A percentile compares a stretch with the other conserved stretches of the same genome.
Conservation (phyloP, 176 grass and related monocot species). For the Musa troglodytarum region DNA sequence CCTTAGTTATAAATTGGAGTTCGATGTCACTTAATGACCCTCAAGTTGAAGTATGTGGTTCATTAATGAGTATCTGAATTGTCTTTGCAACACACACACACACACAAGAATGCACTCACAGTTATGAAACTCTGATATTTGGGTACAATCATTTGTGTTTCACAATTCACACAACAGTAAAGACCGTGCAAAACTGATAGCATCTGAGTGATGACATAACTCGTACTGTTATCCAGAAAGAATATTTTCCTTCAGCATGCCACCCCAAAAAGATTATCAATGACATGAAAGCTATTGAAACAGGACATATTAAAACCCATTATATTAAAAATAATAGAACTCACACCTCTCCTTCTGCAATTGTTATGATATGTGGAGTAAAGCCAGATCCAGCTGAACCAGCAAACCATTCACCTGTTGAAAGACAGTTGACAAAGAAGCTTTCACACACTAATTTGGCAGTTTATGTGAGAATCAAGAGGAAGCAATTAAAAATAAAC, state of each 20-base stretch:
- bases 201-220: not conserved
- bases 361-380: constrained; percentile 87
- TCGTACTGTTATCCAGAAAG: not conserved
- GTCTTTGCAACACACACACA: not conserved
- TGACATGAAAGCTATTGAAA: not conserved
- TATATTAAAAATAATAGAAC: constrained; percentile 9
- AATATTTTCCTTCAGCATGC: not conserved
- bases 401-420: constrained; percentile 76
- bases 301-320: not conserved
- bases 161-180: not conserved
- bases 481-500: not conserved
- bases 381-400: constrained; percentile 89
- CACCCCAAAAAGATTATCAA: not conserved
- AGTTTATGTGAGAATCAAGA: not conserved
- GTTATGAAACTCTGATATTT: too few species aligned
- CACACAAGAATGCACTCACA: not conserved
- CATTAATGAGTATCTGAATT: not conserved
- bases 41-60: not conserved
- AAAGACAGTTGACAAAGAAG: not conserved
- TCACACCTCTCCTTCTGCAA: constrained; percentile 73
- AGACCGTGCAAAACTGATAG: not conserved
- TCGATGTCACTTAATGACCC: not conserved
- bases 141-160: too few species aligned
- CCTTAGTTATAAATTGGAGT: not conserved
- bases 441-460: not conserved